Conservation (phyloP, 352 stramenopile genomes). For the Paralagenidium karlingii region DNA sequence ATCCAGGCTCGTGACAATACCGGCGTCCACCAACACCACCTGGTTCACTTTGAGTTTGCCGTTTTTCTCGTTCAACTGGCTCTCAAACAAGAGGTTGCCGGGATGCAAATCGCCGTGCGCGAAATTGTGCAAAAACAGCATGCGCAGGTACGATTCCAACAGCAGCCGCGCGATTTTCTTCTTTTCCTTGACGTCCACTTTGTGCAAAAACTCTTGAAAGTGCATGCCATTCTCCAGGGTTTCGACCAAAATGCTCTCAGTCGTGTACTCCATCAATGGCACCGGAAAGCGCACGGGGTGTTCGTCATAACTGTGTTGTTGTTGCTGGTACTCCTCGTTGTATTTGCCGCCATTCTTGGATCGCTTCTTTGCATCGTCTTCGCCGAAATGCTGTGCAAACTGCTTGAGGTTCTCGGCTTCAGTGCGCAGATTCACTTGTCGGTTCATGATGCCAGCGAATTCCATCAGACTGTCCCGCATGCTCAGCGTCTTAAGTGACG, state of each 20-base stretch:
- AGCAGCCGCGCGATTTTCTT: slow-evolving; percentile 63
- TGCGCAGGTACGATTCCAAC: slow-evolving; percentile 83
- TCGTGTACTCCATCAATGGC: slow-evolving; percentile 54
- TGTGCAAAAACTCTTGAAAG: slow-evolving; percentile 47
- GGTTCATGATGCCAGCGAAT: slow-evolving; percentile 78
- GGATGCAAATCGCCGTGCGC: slow-evolving; percentile 88
- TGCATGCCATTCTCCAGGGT: slow-evolving; percentile 76
- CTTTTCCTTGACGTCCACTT: slow-evolving; percentile 27
- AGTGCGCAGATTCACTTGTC: slow-evolving; percentile 85
- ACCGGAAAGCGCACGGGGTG: slow-evolving; percentile 60
- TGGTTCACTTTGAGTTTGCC: slow-evolving; percentile 3
- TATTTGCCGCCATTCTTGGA: slow-evolving; percentile 26
- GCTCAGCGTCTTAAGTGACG: slow-evolving; percentile 51
- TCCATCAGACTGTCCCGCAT: slow-evolving; percentile 70
- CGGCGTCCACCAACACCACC: slow-evolving; percentile 71
- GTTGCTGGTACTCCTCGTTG: no score
- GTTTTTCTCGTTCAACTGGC: neutral
- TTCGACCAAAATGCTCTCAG: slow-evolving; percentile 84
- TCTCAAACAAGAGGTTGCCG: slow-evolving; percentile 80
- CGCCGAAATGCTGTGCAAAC: slow-evolving; percentile 68
- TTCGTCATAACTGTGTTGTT: neutral
- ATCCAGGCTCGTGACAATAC: slow-evolving; percentile 75
- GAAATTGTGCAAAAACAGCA: slow-evolving; percentile 96
- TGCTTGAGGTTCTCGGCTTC: slow-evolving; percentile 83
- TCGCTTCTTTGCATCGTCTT: no score